Percentiles rank a stretch among this genome's conserved stretches.
These are phyloP conservation scores for Psophocarpus tetragonolobus DNA, from an alignment of 306 rosid species.

Conservation along the genomic window DNA sequence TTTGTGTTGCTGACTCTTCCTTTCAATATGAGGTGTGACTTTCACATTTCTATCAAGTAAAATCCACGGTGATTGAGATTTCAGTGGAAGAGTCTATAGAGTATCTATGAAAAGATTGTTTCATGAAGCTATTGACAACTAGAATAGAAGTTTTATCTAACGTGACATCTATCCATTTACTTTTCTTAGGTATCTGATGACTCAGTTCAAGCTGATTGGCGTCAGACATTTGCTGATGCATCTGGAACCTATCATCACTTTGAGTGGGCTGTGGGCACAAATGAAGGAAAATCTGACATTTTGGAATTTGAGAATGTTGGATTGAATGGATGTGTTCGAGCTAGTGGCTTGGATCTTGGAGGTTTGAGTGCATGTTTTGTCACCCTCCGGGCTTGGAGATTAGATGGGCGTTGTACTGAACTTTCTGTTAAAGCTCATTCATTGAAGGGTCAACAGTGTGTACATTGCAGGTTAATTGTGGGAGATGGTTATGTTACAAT, in stretches of 20 bases:
- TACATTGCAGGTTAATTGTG: constrained; percentile 86
- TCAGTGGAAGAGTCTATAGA: background rate
- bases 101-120: constrained; percentile 15
- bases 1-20: constrained; percentile 94
- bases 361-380: constrained; percentile 82
- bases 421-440: constrained; percentile 96
- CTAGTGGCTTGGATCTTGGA: constrained; percentile 79
- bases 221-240: constrained; percentile 79
- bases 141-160: constrained; percentile 19
- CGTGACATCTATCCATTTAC: constrained; percentile 21
- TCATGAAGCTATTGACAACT: constrained; percentile 12
- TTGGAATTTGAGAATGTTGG: constrained; percentile 95
- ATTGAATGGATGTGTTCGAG: constrained; percentile 75
- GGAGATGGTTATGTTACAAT: constrained; percentile 92
- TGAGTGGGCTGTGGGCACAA: constrained; percentile 99
- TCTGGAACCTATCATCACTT: constrained; percentile 85
- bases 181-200: constrained; percentile 78
- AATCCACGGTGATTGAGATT: constrained; percentile 36
- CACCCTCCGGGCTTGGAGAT: constrained; percentile 93
- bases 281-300: constrained; percentile 95
- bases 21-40: constrained; percentile 91
- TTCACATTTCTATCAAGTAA: constrained; percentile 36
- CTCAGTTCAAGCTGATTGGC: constrained; percentile 91
- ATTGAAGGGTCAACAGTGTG: constrained; percentile 89
- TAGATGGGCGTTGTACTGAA: constrained; percentile 91